A percentile compares a stretch with the other conserved stretches of the same genome.
Evolutionary conservation across 2,329 filamentous ascomycete genomes (phyloP).

Genomic region (Fusarium sp.): DNA sequence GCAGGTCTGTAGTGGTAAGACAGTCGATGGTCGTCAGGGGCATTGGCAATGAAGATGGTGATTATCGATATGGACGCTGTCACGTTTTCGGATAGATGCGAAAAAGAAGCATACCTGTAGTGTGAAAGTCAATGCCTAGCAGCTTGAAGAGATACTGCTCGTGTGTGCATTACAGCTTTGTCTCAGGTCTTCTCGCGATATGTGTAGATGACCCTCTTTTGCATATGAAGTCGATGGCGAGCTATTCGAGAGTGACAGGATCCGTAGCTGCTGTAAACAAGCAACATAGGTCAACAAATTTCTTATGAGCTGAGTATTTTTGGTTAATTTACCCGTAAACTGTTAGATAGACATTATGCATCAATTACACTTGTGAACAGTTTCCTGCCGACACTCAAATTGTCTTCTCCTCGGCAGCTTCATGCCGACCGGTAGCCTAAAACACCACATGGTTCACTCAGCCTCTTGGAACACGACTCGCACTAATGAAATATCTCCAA

Average conservation of each 20-base stretch:
- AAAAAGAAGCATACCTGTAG: background rate
- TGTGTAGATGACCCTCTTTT: too few species aligned
- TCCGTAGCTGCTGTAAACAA: background rate
- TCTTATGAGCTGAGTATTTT: background rate
- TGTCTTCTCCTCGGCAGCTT: background rate
- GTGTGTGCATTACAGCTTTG: background rate
- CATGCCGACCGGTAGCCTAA: background rate
- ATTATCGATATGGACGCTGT: background rate
- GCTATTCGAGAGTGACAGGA: background rate
- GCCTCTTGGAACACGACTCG: background rate
- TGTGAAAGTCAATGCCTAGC: background rate
- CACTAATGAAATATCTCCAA: background rate
- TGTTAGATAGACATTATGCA: background rate
- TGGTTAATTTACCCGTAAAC: background rate
- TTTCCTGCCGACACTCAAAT: background rate
- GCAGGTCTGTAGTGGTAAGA: background rate
- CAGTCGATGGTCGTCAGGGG: background rate
- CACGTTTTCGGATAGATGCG: background rate
- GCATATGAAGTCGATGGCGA: background rate
- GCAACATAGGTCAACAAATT: background rate
- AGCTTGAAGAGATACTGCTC: background rate
- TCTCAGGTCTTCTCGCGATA: background rate
- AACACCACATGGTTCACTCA: background rate
- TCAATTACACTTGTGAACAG: background rate
- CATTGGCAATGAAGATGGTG: background rate